Evolutionary conservation across 2,329 filamentous ascomycete species (phyloP), one percentile per base, ranked within the genome.

Genomic region (Geosmithia morbida): DNA sequence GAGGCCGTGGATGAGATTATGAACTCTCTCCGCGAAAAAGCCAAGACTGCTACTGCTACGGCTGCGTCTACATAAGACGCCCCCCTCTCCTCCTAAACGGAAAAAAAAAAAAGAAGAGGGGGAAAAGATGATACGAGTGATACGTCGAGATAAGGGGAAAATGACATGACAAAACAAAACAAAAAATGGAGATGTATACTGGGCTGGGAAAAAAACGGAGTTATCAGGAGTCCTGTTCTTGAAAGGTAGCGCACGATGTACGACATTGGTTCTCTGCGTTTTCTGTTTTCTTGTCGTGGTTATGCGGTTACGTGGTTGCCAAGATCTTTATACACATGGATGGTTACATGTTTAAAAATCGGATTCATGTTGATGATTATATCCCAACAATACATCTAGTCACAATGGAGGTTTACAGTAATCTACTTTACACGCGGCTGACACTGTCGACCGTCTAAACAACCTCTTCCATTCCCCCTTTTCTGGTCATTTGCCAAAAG

Each of bases 1-100:
- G 85, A 88, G 47, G 81, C 79, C 7, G 80, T 95, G 41, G 87
- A 96, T 63, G 68, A 64, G 29, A 67, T 94, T 45, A 87, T 94
- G 61, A 70, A 77, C 46, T 75, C 69, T 33, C 66, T 95, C 50
- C 78, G 75, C 56, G 71, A 78, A 45, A 71, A 69, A 56, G 68
- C 66, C 26, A 61, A 64, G 54, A 61, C 59, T 48, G 57, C 59
- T 18, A 16, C 40, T 42, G 11, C 33, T 37, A 11, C 33, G 6
- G 5, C 33, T 13, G 22, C 22, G 8, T 26, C n/a, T n/a, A n/a
- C n/a, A n/a, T n/a, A n/a, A n/a, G n/a, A n/a, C n/a, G n/a, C 29
- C 29, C 11, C 7, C 29, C 29, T 30, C 29, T 30, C 11, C 29
- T 11, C 11, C 29, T 6, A 30, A 6, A 30, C 11, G 11, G 29